Base-by-base conservation (phyloP, 768 basidiomycete species). In the Xerocomellus dryophilus region DNA sequence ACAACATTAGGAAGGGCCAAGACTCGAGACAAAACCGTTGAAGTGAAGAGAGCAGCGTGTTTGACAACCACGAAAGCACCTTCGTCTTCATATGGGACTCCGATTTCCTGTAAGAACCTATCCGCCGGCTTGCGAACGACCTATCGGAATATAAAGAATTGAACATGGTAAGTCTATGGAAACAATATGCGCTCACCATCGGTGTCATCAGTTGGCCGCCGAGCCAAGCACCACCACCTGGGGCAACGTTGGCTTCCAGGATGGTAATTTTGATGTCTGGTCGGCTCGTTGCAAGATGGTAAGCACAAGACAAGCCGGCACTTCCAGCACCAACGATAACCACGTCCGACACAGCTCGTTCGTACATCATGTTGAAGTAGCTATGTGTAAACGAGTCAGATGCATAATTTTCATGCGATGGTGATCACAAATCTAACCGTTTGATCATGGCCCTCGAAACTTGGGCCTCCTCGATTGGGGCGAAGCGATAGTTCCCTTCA, bases 41-140 rank as follows among this genome's bases (percentile, higher is more conserved):
- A 83, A 2, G 88, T 92, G 77, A 90, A 90, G 56, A 90, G 74
- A 0, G 88, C 88, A 1, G 88, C 87, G 60, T 90, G 88, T 66
- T 88, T 88, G 60, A 92, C 88, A 57, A 92, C 83, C 56, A 89
- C 86, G 64, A 84, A 90, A 27, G 77, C 57, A 50, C 87, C 88
- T 67, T 90, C 88, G 66, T 90, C 89, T 59, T 90, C 88, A 68
- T 83, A 90, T 1, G 83, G 80, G 20, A 91, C 81, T 23, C 82
- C 86, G 46, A 90, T 67, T 67, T 86, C 83, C 14, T 75, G 73
- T 42, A 90, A 76, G 78, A 92, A 88, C 44, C 74, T 70, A 66
- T 90, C 81, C 0, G 85, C 88, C 4, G 86, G 89, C 72, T 90
- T 90, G 57, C 86, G 82, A 53, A 90, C 82, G 50, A 88, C 81